Evolutionary conservation across 108 stramenopile species (phyloP), one percentile per base, ranked within the genome.

Genomic region (Conticribra guillardii): DNA sequence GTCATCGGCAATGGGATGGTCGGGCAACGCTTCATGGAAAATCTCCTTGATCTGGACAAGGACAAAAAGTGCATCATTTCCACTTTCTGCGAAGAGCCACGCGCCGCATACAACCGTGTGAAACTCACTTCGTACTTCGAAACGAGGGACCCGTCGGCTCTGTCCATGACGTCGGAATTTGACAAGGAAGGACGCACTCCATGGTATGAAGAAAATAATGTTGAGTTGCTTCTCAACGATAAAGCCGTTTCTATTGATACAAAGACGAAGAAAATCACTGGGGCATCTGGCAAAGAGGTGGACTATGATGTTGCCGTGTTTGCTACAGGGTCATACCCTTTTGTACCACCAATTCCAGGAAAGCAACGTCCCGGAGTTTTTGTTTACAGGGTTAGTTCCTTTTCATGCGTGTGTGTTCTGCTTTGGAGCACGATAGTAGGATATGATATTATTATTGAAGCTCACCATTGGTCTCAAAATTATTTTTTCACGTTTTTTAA

Each of bases 311-410:
- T 85, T 47, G 85, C 87, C 30, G 94, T 97, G 24, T 79, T 97
- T 55, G 96, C 96, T n/a, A 97, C 96, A 29, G 96, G 96, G 56
- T 91, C 89, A 18, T 96, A 78, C 69, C 95, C 96, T 4, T 97
- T 97, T 70, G 96, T 96, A 19, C 96, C 96, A 26, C 96, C 96
- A 32, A 94, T 96, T 69, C 92, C 93, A 14, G 96, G 96, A n/a
- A 85, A 79, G 47, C 86, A 94, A 72, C 87, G 88, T 21, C 88
- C 85, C 4, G 96, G 96, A 21, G 95, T 97, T 17, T 97, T 97
- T 79, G 96, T 97, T 53, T 97, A 97, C 84, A 84, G 96, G 76
- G 76, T 69, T 47, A 69, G 76, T 52, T 26, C 31, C 22, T 53
- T 22, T 66, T 19, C 15, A 33, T 0, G 1, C n/a, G n/a, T n/a